These are phyloP conservation scores for Apiotrichum montevideense DNA, from an alignment of 1,284 basidiomycete genomes.

Conservation along the genomic window DNA sequence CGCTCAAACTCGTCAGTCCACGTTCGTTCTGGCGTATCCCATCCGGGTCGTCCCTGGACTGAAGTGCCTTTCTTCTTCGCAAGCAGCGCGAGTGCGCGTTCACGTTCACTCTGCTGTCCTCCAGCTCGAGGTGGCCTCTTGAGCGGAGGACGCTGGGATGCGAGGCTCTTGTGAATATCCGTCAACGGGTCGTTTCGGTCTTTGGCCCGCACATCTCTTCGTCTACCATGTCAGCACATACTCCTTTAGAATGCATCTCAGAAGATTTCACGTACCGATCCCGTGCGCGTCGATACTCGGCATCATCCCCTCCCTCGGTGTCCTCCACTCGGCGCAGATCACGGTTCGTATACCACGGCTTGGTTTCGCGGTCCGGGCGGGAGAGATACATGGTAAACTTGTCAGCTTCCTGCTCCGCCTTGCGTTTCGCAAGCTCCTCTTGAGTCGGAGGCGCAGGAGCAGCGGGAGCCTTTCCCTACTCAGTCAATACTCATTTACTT, in stretches of 20 bases:
- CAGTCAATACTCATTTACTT: background rate
- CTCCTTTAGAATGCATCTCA: background rate
- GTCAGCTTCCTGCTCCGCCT: constrained; percentile 39
- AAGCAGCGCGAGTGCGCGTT: constrained; percentile 43
- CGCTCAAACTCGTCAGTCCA: constrained; percentile 38
- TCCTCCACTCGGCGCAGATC: constrained; percentile 43
- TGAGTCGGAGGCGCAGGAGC: background rate
- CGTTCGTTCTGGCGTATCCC: constrained; percentile 18
- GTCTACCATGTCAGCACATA: constrained; percentile 20
- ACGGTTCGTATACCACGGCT: constrained; percentile 46
- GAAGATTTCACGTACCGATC: constrained; percentile 25
- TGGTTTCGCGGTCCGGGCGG: constrained; percentile 45
- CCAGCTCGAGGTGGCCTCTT: background rate
- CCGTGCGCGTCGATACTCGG: constrained; percentile 34
- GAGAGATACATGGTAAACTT: constrained; percentile 46
- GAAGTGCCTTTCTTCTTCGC: constrained; percentile 23
- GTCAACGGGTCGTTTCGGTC: constrained; percentile 40
- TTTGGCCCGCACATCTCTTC: constrained; percentile 42
- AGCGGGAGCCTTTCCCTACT: constrained; percentile 1
- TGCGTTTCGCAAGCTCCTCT: constrained; percentile 31
- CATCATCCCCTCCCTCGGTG: constrained; percentile 38
- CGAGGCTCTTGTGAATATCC: constrained; percentile 25
- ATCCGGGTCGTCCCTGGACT: background rate
- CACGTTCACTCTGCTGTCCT: constrained; percentile 31
- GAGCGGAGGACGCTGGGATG: background rate